Conservation (phyloP, 148 eudicot genomes). For the Nyssa sinensis region DNA sequence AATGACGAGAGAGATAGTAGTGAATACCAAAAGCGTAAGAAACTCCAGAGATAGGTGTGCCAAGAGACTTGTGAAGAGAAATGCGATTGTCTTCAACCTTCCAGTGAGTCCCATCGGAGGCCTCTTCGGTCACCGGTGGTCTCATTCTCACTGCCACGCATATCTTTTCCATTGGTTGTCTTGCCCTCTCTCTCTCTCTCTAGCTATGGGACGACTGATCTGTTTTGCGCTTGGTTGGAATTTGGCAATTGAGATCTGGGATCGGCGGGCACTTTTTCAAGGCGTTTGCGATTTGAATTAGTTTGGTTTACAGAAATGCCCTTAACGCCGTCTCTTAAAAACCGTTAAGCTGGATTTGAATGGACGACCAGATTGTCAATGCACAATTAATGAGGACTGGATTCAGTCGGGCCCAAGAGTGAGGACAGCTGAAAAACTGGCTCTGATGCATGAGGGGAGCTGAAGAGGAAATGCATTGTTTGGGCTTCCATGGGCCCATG, state of each 20-base stretch:
- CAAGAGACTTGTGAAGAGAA: slow-evolving; percentile 70
- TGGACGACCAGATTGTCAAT: too few relatives aligned
- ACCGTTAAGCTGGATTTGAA: too few relatives aligned
- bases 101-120: slow-evolving; percentile 54
- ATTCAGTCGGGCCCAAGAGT: too few relatives aligned
- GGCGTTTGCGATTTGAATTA: not conserved
- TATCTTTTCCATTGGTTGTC: slow-evolving; percentile 82
- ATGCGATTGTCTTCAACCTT: slow-evolving; percentile 67
- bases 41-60: slow-evolving; percentile 67
- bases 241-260: too few relatives aligned
- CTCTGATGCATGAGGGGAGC: too few relatives aligned
- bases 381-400: too few relatives aligned
- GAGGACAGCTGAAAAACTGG: too few relatives aligned
- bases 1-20: not conserved
- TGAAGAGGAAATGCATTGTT: too few relatives aligned
- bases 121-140: slow-evolving; percentile 45
- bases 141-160: slow-evolving; percentile 92
- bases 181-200: slow-evolving; percentile 14
- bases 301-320: not conserved
- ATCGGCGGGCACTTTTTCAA: slow-evolving; percentile 2
- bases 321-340: not conserved
- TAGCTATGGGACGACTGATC: not conserved
- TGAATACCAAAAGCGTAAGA: slow-evolving; percentile 74
- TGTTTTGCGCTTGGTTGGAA: not conserved
- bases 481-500: too few relatives aligned